Base-by-base conservation (phyloP, 2,329 filamentous ascomycete species). In the Botryotinia narcissicola region DNA sequence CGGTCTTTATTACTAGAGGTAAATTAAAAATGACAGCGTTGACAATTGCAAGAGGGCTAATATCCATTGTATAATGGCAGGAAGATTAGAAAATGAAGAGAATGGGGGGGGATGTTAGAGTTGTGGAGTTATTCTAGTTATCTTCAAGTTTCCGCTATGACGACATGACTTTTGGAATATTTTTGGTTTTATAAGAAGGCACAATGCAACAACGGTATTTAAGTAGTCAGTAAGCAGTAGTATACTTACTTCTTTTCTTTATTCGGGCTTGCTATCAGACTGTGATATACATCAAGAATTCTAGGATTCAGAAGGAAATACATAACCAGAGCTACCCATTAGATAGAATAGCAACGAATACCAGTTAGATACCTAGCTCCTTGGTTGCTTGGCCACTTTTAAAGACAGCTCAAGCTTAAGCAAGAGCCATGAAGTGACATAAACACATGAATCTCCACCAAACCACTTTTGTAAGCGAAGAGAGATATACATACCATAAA, bases 1-100 rank as follows among this genome's bases (percentile, higher is more conserved):
- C 85, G 1, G 90, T 87, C 75, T 89, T 89, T n/a, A 88, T 79
- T 14, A 93, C 84, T 16, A 90, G 83, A 0, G 92, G 91, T 3
- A 93, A 78, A 76, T 87, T 85, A 16, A 88, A 86, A 40, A 90
- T 51, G 9, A 80, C 63, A 0, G 77, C 76, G 63, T 77, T 80
- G 40, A 79, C 64, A 25, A 80, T 61, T 29, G 76, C 75, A 16
- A 78, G 35, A 3, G 79, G 74, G 22, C 74, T 76, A 46, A 73
- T 62, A 44, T 79, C 78, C 77, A 78, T 79, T 37, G 32, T 40
- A 42, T 48, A 37, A 25, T 12, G 44, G 37, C 51, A 37, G 64
- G n/a, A 20, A 42, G n/a, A 42, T 18, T 16, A 44, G 66, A 7
- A 59, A 42, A 32, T 29, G 63, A 32, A 67, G 32, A 29, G 4